Conservation (phyloP, 257 asterid species). For the Catharanthus roseus region DNA sequence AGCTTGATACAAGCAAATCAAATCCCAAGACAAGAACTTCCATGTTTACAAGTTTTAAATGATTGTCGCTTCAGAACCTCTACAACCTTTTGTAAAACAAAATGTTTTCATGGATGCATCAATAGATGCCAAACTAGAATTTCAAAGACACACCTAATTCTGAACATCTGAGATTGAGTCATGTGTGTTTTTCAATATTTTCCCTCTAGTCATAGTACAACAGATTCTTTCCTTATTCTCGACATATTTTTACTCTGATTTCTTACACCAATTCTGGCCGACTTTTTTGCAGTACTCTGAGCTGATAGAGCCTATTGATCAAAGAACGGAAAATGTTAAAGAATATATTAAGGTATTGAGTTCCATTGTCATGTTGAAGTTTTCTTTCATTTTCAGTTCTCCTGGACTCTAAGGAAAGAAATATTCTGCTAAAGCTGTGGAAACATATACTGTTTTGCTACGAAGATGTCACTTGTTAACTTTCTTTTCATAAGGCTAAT, state of each 20-base stretch:
- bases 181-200: not conserved
- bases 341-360: slow-evolving; percentile 63
- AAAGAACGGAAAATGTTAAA: slow-evolving; percentile 63
- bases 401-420: not conserved
- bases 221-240: not conserved
- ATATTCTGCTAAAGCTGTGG: not conserved
- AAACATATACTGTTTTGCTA: not conserved
- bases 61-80: not conserved
- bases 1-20: not conserved
- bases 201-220: not conserved
- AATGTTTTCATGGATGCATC: not conserved
- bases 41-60: not conserved
- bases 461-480: not conserved
- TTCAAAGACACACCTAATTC: not conserved
- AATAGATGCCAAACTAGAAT: not conserved
- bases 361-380: not conserved
- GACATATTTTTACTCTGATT: not conserved
- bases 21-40: not conserved
- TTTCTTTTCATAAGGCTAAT: not conserved
- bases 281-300: slow-evolving; percentile 50
- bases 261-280: slow-evolving; percentile 13
- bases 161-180: not conserved
- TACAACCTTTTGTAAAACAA: not conserved
- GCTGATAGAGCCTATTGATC: slow-evolving; percentile 68
- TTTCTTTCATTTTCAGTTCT: not conserved